A percentile compares a stretch with the other conserved stretches of the same genome.
These are phyloP conservation scores for Penicillium roqueforti DNA, from an alignment of 495 filamentous ascomycete species.

Conservation along the genomic window DNA sequence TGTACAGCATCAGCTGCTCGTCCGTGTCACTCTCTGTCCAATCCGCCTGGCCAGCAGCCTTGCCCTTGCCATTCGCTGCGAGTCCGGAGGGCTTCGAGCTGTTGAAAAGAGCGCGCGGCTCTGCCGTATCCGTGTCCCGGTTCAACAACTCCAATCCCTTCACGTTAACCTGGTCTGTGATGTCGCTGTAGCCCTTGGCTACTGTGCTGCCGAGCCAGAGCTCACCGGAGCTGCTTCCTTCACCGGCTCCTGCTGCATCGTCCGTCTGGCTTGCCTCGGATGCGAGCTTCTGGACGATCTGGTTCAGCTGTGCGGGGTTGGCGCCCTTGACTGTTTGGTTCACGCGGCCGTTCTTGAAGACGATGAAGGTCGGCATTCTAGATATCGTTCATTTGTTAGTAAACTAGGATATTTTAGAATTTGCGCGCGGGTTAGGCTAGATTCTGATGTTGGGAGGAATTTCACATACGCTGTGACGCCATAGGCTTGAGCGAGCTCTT, in stretches of 20 bases:
- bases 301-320: slow-evolving; percentile 61
- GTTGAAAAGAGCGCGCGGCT: slow-evolving; percentile 69
- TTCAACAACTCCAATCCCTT: slow-evolving; percentile 85
- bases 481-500: slow-evolving; percentile 67
- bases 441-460: neutral
- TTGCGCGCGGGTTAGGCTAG: neutral
- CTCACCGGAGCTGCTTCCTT: slow-evolving; percentile 38
- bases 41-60: slow-evolving; percentile 52
- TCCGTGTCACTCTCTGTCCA: slow-evolving; percentile 99
- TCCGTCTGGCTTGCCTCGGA: slow-evolving; percentile 59
- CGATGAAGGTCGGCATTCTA: slow-evolving; percentile 73
- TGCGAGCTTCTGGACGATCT: slow-evolving; percentile 67
- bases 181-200: slow-evolving; percentile 76
- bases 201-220: slow-evolving; percentile 69
- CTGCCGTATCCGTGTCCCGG: slow-evolving; percentile 64
- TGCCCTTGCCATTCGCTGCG: slow-evolving; percentile 55
- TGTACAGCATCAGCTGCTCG: slow-evolving; percentile 91
- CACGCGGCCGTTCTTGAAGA: slow-evolving; percentile 71
- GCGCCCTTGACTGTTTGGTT: slow-evolving; percentile 70
- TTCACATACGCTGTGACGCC: slow-evolving; percentile 62
- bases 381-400: neutral
- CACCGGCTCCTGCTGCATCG: slow-evolving; percentile 42
- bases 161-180: slow-evolving; percentile 75
- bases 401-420: neutral
- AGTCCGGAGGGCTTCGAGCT: slow-evolving; percentile 61